Base-by-base conservation (phyloP, 768 basidiomycete genomes). In the Austroboletus eburneus region DNA sequence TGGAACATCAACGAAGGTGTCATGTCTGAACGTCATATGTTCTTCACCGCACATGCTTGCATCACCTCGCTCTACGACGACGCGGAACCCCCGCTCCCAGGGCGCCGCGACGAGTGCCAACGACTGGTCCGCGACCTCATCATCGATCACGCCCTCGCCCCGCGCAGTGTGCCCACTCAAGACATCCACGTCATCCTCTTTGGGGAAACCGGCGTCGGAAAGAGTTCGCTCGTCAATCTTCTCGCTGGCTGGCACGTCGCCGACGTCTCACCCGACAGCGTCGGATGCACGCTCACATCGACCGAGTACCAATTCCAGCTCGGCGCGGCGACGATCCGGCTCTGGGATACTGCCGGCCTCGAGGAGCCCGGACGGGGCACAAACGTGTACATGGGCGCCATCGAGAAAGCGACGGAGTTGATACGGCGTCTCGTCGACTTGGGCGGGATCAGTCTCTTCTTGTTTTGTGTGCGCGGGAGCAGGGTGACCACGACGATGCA, bases 151-250 rank as follows among this genome's bases (percentile, higher is more conserved):
- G 48, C 60, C 5, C 60, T 61, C 44, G 54, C 46, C 0, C 57
- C 59, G 8, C 60, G 57, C 4, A 48, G 42, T 22, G 40, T 30
- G 10, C 51, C 59, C 32, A 3, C 48, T 0, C 54, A 57, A 34
- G 57, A 62, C 43, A 32, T 61, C 13, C 59, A 69, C 37, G 40
- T 74, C 39, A 55, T 74, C 17, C 43, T 75, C 17, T 75, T 74
- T 39, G 73, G 74, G 0, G 69, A 73, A 43, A 62, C 69, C 0
- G 73, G 73, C 16, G 48, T 56, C n/a, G 63, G 63, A 5, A 65
- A 65, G 37, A 66, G 64, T 23, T 68, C 66, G 9, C 51, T 65
- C 27, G 53, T 65, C 40, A 75, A 75, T 38, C 66, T 76, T 57
- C 51, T 76, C 36, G 55, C 58, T 5, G 65, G 59, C 50, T 68